Base-by-base conservation (phyloP, 2,329 filamentous ascomycete genomes). In the Botrytis byssoidea region DNA sequence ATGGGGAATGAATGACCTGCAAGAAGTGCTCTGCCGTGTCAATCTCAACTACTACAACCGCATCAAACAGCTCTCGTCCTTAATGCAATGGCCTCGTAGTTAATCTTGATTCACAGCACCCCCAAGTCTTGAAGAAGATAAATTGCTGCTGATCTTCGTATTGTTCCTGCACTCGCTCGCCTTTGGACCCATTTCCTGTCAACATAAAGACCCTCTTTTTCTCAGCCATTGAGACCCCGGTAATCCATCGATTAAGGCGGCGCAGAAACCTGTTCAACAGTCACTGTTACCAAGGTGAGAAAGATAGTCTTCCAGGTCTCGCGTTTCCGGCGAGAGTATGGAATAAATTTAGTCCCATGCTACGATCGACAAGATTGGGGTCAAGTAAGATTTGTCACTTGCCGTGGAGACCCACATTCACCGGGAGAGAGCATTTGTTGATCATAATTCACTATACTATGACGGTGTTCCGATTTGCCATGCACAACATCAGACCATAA, bases 351-450 rank as follows among this genome's bases (percentile, higher is more conserved):
- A 8, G 14, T 16, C 51, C 48, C 67, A 70, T 59, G 55, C 29
- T 70, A 68, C 25, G 66, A 69, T 57, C 66, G 25, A 9, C 46
- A 57, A 44, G 55, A 44, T 70, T 35, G 55, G n/a, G n/a, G 55
- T 32, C 51, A 46, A 37, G 25, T 25, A 35, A 35, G 29, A 32
- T 55, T 12, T 29, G 20, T 57, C 51, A 29, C 60, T 51, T 70
- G 55, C 68, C 40, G 4, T 70, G 42, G 8, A 46, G 57, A 46
- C n/a, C 68, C 55, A 70, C 20, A 70, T 63, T 22, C 20, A n/a
- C 12, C 16, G 32, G 46, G 66, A 55, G n/a, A 22, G 66, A 42
- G 66, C 25, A 68, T 37, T 68, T 37, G 66, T 37, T 69, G 68
- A 70, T 61, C 32, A 37, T 61, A 35, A 44, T 70, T 44, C 25